Conservation (phyloP, 129 eudicot genomes). For the Saussurea involucrata region DNA sequence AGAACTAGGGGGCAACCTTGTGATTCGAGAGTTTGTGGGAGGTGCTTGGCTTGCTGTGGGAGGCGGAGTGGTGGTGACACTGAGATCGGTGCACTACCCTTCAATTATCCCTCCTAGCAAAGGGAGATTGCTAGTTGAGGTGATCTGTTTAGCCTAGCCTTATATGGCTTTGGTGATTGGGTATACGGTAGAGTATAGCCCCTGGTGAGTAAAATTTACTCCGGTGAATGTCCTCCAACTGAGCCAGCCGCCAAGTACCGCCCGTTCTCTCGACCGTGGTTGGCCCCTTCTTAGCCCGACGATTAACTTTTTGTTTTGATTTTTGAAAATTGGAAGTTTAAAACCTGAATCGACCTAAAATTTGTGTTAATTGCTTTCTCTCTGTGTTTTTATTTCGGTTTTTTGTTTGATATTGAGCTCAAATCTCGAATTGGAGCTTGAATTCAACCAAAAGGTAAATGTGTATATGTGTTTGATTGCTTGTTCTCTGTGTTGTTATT, state of each 20-base stretch:
- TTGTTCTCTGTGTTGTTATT: no score
- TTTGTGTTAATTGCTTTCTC: not conserved
- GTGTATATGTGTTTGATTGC: no score
- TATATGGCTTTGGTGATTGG: no score
- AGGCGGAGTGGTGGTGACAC: not conserved
- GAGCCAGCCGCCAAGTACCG: not conserved
- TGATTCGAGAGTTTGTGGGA: not conserved
- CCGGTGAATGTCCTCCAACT: not conserved
- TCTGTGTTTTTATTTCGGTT: not conserved
- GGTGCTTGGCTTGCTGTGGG: not conserved
- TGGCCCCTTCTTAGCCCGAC: conserved; percentile 14
- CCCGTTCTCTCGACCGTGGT: conserved; percentile 9
- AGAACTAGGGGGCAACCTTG: not conserved
- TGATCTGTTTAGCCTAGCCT: not conserved
- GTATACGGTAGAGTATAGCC: no score
- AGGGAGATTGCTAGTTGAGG: not conserved
- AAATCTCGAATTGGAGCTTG: not conserved
- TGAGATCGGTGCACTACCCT: not conserved
- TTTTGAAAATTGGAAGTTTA: no score
- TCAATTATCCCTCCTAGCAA: not conserved
- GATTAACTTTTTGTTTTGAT: conserved; percentile 1
- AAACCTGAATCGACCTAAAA: not conserved
- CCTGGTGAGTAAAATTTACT: not conserved
- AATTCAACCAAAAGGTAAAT: not conserved
- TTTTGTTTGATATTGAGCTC: not conserved